A percentile compares a stretch with the other conserved stretches of the same genome.
These are phyloP conservation scores for Syzygium syzygioides DNA, from an alignment of 441 rosid species.

Conservation along the genomic window DNA sequence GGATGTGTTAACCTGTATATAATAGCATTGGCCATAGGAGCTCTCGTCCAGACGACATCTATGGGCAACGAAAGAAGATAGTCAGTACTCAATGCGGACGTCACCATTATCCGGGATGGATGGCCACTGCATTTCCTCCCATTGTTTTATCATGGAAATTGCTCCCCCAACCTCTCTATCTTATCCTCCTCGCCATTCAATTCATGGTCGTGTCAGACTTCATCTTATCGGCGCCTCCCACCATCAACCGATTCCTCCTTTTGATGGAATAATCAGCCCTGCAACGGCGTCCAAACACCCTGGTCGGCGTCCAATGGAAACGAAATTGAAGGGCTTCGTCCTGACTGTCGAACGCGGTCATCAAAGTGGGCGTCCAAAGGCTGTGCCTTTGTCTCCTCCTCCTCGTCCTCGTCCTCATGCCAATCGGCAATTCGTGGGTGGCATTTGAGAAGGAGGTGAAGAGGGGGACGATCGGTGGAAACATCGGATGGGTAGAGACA, in stretches of 20 bases:
- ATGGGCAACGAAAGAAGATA: slow-evolving; percentile 92
- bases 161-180: slow-evolving; percentile 22
- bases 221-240: background rate
- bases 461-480: background rate
- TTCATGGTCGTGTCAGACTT: background rate
- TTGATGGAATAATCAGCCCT: slow-evolving; percentile 44
- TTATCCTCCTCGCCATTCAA: slow-evolving; percentile 1
- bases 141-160: background rate
- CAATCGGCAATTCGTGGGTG: background rate
- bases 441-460: background rate
- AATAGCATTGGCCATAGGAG: slow-evolving; percentile 83
- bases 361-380: slow-evolving; percentile 50
- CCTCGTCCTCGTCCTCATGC: background rate
- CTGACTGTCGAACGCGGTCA: slow-evolving; percentile 37
- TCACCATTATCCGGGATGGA: slow-evolving; percentile 41
- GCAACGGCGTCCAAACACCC: slow-evolving; percentile 89
- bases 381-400: slow-evolving; percentile 55
- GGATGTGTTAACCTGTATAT: slow-evolving; percentile 57
- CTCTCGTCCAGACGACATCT: slow-evolving; percentile 86
- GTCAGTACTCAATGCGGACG: slow-evolving; percentile 83
- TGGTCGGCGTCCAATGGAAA: slow-evolving; percentile 6
- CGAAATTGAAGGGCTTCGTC: slow-evolving; percentile 44
- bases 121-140: background rate
- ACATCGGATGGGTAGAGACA: background rate
- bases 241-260: slow-evolving; percentile 11